phyloP scores from a whole-genome alignment of 1,284 basidiomycete species.

The Entoloma clypeatum region DNA sequence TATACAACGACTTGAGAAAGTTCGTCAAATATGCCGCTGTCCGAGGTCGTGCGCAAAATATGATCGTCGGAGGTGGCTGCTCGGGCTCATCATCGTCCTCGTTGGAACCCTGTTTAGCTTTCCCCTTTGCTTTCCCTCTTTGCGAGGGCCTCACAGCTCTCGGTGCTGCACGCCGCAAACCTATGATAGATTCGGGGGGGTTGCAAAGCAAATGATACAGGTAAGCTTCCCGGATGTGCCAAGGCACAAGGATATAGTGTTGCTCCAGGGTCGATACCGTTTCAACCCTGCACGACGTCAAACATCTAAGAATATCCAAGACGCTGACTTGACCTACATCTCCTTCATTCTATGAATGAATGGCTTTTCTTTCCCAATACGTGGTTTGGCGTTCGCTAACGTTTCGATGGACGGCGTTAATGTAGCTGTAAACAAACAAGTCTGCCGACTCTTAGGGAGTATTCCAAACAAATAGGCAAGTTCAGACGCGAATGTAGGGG shows the following conservation, averaged over 20 bases:
- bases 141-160: constrained; percentile 35
- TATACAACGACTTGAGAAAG: constrained; percentile 73
- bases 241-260: constrained; percentile 89
- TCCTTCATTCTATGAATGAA: constrained; percentile 85
- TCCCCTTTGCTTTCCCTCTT: constrained; percentile 33
- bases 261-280: constrained; percentile 87
- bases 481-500: constrained; percentile 87
- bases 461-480: constrained; percentile 76
- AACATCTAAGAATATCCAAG: constrained; percentile 1
- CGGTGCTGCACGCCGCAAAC: constrained; percentile 61
- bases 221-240: constrained; percentile 92
- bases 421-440: constrained; percentile 96
- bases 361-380: constrained; percentile 80
- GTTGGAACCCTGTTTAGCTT: constrained; percentile 28
- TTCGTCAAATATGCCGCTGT: constrained; percentile 89
- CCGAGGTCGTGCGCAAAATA: constrained; percentile 86
- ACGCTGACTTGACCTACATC: constrained; percentile 45
- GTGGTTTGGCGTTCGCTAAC: constrained; percentile 71
- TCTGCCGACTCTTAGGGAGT: constrained; percentile 86
- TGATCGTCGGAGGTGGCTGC: constrained; percentile 89
- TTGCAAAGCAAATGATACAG: constrained; percentile 88
- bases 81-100: constrained; percentile 50
- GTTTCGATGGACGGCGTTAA: constrained; percentile 85
- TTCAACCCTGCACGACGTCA: constrained; percentile 56
- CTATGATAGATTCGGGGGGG: constrained; percentile 74